These are phyloP conservation scores for Saturnispora hagleri DNA, from an alignment of 805 yeast genomes.

Conservation along the genomic window DNA sequence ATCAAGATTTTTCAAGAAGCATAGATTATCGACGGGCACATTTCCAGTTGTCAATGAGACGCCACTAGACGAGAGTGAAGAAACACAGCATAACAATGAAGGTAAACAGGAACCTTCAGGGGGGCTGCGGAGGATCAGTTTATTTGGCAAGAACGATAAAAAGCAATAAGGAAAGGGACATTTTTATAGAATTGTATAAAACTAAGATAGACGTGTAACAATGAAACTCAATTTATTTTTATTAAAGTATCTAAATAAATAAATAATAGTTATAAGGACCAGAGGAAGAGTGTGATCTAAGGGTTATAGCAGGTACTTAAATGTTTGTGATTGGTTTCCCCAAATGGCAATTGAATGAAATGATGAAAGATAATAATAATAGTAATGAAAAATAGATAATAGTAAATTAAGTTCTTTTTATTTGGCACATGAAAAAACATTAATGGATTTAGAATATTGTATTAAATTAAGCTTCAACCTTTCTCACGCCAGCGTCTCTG, in stretches of 20 bases:
- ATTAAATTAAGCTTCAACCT: conserved; percentile 48
- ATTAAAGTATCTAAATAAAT: not conserved
- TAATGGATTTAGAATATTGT: not conserved
- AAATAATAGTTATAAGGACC: not conserved
- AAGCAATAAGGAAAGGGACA: conserved; percentile 8
- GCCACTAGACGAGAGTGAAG: not conserved
- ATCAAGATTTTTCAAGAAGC: conserved; percentile 7
- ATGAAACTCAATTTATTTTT: not conserved
- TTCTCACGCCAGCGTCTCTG: conserved; percentile 74
- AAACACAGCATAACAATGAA: not conserved
- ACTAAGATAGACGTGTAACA: not conserved
- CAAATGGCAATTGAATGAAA: not conserved
- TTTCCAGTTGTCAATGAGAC: conserved; percentile 1
- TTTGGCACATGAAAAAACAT: conserved; percentile 1
- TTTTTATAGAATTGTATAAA: not conserved
- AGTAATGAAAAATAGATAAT: not conserved
- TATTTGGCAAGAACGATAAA: conserved; percentile 24
- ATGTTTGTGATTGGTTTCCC: not conserved
- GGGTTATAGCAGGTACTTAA: not conserved
- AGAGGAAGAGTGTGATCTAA: not conserved
- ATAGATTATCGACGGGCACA: conserved; percentile 6
- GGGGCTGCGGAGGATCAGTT: conserved; percentile 24
- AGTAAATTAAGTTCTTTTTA: not conserved
- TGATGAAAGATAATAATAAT: not conserved
- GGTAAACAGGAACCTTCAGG: conserved; percentile 15